Base-by-base conservation (phyloP, 306 rosid genomes). In the Quillaja saponaria region DNA sequence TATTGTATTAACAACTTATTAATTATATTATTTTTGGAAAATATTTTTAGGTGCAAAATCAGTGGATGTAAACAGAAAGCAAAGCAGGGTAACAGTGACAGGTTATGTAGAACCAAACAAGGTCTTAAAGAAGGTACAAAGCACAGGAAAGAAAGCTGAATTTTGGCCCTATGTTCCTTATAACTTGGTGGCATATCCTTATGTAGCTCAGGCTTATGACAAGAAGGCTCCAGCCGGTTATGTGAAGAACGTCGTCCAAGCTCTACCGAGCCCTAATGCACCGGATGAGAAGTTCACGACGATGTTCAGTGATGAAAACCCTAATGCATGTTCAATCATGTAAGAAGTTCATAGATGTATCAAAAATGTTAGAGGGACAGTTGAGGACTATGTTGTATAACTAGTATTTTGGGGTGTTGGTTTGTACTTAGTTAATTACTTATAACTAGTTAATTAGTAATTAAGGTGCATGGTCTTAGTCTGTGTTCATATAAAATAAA, bases 161-260 rank as follows among this genome's bases (percentile, higher is more conserved):
- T 71, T 88, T 64, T 91, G 98, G 98, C 98, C 98, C 0, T 91
- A 91, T 33, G 77, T 91, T n/a, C 85, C 87, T 8, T 84, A 86
- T 65, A 88, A 88, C 72, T 65, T 86, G 66, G 98, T 88, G 37
- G 95, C 98, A 14, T 88, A 88, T 65, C 98, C 96, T 1, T 91
- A 88, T 49, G 85, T 77, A 10, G 73, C 88, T 8, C 87, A 81
- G 4, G 98, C 98, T 10, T 91, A 91, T 65, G 98, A 88, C 79
- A 91, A 81, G 71, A 88, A 77, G 61, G 98, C 96, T 45, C 98
- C 98, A 0, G 58, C 98, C 2, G 98, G 98, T 2, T 88, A 60
- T 63, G 98, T 91, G 7, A 86, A 72, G 64, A 88, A 78, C 42
- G 73, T 75, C 1, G 78, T 41, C 38, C 91, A 78, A 65, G 90